Evolutionary conservation across 2,329 filamentous ascomycete genomes (phyloP), one percentile per base, ranked within the genome.

Genomic region (Colletotrichum liriopes): DNA sequence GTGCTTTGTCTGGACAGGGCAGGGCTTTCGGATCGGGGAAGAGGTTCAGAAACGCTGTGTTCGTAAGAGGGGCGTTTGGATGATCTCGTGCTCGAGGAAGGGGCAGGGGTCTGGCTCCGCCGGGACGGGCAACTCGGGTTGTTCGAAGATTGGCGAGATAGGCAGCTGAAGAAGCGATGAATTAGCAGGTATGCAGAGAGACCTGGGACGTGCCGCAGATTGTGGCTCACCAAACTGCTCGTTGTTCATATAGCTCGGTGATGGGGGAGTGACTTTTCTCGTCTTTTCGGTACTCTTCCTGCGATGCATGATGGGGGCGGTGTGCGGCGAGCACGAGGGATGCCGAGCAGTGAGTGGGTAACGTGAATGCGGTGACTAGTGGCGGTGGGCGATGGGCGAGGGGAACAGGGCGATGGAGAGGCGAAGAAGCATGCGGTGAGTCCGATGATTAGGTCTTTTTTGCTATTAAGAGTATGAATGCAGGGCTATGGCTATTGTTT

Each of bases 41-140:
- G 45, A 32, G 65, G 66, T 26, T 77, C 65, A 59, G 79, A 78
- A 59, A 77, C 70, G 61, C 76, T 76, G 65, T 74, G 76, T 39
- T 78, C 78, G 65, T 76, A 69, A 6, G 82, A 81, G 16, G 78
- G 76, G 59, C 81, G 80, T 56, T 79, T 78, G n/a, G 76, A 79
- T 63, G 76, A 79, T 63, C 83, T 80, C 23, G 76, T 78, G 52
- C 77, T 79, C 14, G 81, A 77, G 8, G 73, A 78, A 29, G 88
- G 60, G 60, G 88, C 66, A 87, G 88, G 72, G 93, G 93, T 75
- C 93, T 87, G 61, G 93, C 92, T 73, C 93, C 93, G 68, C 90
- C 92, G 11, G 93, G 93, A 67, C 93, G 88, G 45, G 88, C 86
- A 67, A 90, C 85, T 63, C 92, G 90, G 81, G 89, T 93, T 76